Base-by-base conservation (phyloP, 371 early-diverging fungal genomes). In the Homolaphlyctis polyrhiza region DNA sequence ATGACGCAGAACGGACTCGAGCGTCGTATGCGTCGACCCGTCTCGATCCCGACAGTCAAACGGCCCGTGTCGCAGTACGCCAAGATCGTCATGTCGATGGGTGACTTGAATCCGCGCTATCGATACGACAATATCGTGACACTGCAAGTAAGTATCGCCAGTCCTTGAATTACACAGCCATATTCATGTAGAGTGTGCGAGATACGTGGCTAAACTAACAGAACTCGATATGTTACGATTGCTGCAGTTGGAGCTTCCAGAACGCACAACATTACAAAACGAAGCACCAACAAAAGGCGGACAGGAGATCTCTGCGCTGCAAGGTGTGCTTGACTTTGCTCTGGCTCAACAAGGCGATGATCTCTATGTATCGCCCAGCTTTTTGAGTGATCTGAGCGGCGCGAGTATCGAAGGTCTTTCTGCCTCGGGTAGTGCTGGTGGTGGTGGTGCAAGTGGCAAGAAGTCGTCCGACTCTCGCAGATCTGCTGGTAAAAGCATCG, bases 31-130 rank as follows among this genome's bases (percentile, higher is more conserved):
- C 62, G 64, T 35, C 45, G 79, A 30, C 83, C 81, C 14, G 36
- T 57, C 2, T 71, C 78, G 2, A 33, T 71, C 0, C 57, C 67
- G 18, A 58, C 64, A 8, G 32, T 69, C 49, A 73, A 66, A 35
- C 28, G 78, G 50, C 79, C 83, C 21, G 60, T 77, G 1, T 77
- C 65, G 58, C 73, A 78, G 61, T 80, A 73, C 59, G 75, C 78
- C n/a, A 70, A 69, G 57, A 67, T 68, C 23, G 55, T 70, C 57
- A 75, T 80, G 60, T 34, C 61, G 16, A 35, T 74, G 58, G 67
- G 73, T 25, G 74, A 76, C 36, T 59, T 60, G 25, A 70, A 64
- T 25, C 66, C 68, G 28, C 62, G 80, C 52, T 82, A 75, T 57
- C 43, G 75, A 27, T 36, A 18, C 29, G 82, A 81, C 25, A 81